These are phyloP conservation scores for Auricularia sp. DNA, from an alignment of 768 basidiomycete species.

Conservation along the genomic window DNA sequence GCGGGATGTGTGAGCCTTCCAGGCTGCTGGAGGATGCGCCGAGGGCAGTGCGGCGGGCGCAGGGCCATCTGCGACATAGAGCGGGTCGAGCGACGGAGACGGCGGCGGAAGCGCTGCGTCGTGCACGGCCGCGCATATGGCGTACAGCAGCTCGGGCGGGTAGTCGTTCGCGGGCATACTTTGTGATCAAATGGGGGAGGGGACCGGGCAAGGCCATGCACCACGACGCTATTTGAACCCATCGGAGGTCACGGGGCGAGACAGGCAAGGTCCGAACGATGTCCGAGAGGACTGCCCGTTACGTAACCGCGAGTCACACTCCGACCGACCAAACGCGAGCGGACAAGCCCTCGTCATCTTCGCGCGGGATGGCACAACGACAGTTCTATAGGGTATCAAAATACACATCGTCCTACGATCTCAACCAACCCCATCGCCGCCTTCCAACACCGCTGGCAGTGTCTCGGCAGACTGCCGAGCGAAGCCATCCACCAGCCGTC, in stretches of 20 bases:
- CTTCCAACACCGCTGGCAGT: no score
- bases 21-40: constrained; percentile 59
- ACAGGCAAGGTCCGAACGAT: neutral
- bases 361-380: no score
- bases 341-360: neutral
- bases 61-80: constrained; percentile 30
- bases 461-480: no score
- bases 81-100: constrained; percentile 58
- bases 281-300: neutral
- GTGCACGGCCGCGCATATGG: constrained; percentile 66
- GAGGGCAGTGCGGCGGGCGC: constrained; percentile 58
- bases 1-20: constrained; percentile 57
- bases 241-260: neutral
- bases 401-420: no score
- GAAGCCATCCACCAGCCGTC: no score
- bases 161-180: constrained; percentile 26
- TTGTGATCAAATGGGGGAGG: constrained; percentile 1
- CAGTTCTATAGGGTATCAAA: no score
- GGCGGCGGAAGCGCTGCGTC: constrained; percentile 47
- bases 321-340: neutral
- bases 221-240: neutral
- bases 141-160: constrained; percentile 61
- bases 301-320: neutral
- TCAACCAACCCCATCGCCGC: no score
- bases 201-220: neutral